Evolutionary conservation across 2,329 filamentous ascomycete species (phyloP), one percentile per base, ranked within the genome.

Genomic region (Neocatenulostroma microsporum): DNA sequence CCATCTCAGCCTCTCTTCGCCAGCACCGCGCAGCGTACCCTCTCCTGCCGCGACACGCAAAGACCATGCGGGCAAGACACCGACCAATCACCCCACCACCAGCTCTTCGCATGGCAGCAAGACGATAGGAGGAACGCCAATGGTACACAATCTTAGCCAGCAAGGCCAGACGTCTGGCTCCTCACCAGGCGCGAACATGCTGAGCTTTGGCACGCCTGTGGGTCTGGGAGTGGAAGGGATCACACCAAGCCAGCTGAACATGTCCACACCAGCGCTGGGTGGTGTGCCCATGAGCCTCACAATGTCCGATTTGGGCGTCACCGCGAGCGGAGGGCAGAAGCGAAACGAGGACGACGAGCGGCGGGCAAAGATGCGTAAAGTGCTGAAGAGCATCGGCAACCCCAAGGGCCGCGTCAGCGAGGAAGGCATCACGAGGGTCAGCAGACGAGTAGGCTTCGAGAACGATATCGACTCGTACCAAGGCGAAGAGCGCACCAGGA

Each of bases 341-440:
- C 56, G 63, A 29, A 62, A 65, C 34, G 70, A 73, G 44, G 72
- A 75, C 39, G 70, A 73, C 30, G 72, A 75, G 47, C 56, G 68
- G 46, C 60, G 62, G 45, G 60, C 64, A 32, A 66, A 66, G 35
- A 77, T 71, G 21, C 78, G 76, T 29, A 67, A 65, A 37, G 83
- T 74, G 10, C 76, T 85, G 45, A 75, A 76, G 29, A 78, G 66
- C 48, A 78, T 88, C 40, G 79, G 74, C 12, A 74, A 70, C 43
- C 80, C 73, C 53, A 83, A 78, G 44, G 81, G 81, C 4, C 64
- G 78, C 26, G 77, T 89, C 24, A 84, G 82, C 48, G 80, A 84
- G 52, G 77, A 82, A 20, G 82, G 82, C 2, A 67, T 91, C n/a
- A 78, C 83, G 56, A 71, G 82, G 36, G 63, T 89, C 20, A 80